phyloP scores from a whole-genome alignment of 2,329 filamentous ascomycete genomes.

The Verticillium dahliae region DNA sequence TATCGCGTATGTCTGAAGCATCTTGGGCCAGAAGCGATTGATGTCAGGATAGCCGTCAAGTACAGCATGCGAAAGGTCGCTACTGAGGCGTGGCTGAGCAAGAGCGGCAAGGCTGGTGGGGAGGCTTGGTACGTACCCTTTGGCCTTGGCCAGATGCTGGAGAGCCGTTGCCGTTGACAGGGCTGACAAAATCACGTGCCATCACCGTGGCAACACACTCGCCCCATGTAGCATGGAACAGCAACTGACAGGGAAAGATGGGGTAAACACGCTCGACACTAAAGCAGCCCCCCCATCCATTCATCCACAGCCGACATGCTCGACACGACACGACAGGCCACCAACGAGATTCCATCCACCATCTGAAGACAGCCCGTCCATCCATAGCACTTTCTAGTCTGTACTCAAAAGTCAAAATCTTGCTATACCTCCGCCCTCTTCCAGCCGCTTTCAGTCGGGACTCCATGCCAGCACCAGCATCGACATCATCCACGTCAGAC shows the following conservation, averaged over 20 bases:
- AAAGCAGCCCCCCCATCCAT: not conserved
- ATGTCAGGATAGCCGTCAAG: no score
- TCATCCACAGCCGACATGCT: not conserved
- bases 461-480: not conserved
- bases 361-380: not conserved
- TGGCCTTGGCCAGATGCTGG: no score
- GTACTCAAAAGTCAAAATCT: not conserved
- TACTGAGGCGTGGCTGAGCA: no score
- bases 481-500: not conserved
- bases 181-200: not conserved
- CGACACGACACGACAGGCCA: not conserved
- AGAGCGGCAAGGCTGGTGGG: no score
- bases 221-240: not conserved
- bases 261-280: not conserved
- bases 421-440: no score
- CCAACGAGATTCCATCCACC: not conserved
- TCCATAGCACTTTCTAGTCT: not conserved
- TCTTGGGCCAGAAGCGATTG: no score
- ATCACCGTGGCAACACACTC: not conserved
- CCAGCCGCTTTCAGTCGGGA: not conserved
- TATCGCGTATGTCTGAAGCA: no score
- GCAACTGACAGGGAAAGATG: not conserved
- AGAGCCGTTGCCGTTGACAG: not conserved
- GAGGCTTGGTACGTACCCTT: not conserved
- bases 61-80: no score